Evolutionary conservation across 148 eudicot species (phyloP), one percentile per base, ranked within the genome.

Genomic region (Spergularia bocconei): DNA sequence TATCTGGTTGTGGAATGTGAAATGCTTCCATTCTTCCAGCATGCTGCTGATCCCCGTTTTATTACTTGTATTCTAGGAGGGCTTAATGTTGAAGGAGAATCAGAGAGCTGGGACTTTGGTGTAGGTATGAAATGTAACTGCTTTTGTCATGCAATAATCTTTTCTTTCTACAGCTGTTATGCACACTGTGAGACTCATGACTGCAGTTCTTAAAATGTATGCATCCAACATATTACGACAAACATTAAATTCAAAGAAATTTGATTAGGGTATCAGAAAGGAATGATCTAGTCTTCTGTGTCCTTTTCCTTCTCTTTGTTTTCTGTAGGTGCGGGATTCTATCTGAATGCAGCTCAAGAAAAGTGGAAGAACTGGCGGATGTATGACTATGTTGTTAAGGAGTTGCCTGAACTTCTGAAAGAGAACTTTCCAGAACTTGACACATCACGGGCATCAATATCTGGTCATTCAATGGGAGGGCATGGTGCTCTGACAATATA

Each of bases 281-380:
- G 11, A 33, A 39, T 48, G 55, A 20, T 38, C n/a, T 44, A 8
- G 7, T 55, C 13, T 52, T 41, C 56, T 52, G 6, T 36, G 12
- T 4, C 20, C 56, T 36, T 62, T 55, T 41, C 52, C 16, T 36
- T 69, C 17, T 25, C 23, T 63, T 39, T 69, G 38, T 56, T 76
- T 76, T 57, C 44, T 33, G 38, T 77, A 95, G 99, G 99, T 77
- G 99, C 99, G 69, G 99, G 99, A 16, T 96, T 96, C 78, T 96
- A 96, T 86, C 91, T 96, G 55, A 96, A 96, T 86, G 98, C 99
- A 17, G 86, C 86, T 56, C 94, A 91, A 77, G 99, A 96, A 67
- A 96, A 96, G 83, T 96, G 99, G 99, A 96, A 96, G 89, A 92
- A 96, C 81, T 96, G 99, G 99, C 86, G 78, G 67, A 96, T 96